phyloP scores from a whole-genome alignment of 371 early-diverging fungal species.

The Lichtheimia hyalospora region DNA sequence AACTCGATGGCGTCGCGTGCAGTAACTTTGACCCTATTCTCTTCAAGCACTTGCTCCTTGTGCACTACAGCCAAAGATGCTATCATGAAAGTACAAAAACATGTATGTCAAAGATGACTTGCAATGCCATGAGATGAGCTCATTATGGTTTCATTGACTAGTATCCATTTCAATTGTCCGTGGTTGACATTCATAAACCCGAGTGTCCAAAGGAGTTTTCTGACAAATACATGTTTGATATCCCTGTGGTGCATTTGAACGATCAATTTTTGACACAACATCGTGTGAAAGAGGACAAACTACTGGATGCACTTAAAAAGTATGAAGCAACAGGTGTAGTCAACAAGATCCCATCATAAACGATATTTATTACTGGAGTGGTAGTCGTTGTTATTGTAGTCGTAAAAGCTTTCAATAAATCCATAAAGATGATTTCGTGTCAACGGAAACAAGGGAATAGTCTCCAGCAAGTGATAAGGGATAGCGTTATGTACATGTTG shows the following conservation, averaged over 20 bases:
- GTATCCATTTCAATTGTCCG: slow-evolving; percentile 39
- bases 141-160: slow-evolving; percentile 4
- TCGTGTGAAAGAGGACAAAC: slow-evolving; percentile 39
- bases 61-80: slow-evolving; percentile 47
- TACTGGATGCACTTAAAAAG: slow-evolving; percentile 37
- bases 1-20: slow-evolving; percentile 31
- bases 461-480: background rate
- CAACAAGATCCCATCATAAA: slow-evolving; percentile 10
- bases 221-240: slow-evolving; percentile 51
- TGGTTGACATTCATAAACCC: slow-evolving; percentile 43
- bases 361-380: no score
- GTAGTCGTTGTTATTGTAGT: no score
- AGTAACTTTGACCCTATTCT: slow-evolving; percentile 48
- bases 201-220: slow-evolving; percentile 51
- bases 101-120: slow-evolving; percentile 33
- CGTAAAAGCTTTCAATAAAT: no score
- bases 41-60: slow-evolving; percentile 52
- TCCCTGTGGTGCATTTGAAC: slow-evolving; percentile 52
- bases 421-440: no score
- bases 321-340: slow-evolving; percentile 35
- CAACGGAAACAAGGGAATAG: no score
- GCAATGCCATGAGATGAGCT: no score
- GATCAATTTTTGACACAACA: slow-evolving; percentile 48
- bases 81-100: slow-evolving; percentile 44
- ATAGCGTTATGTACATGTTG: background rate